Conservation (phyloP, 83 land plant species). For the Thuja plicata region DNA sequence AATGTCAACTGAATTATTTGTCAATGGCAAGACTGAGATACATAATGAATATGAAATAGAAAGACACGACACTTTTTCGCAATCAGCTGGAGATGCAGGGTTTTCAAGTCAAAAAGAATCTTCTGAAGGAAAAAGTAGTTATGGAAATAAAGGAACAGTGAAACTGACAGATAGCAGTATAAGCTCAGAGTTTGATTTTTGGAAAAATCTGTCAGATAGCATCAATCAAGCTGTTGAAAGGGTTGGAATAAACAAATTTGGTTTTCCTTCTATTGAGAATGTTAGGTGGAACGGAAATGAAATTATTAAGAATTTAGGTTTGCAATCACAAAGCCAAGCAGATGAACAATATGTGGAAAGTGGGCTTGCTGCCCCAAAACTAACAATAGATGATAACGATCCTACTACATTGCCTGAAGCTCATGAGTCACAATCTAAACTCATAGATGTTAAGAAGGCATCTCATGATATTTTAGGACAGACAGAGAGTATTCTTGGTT, state of each 20-base stretch:
- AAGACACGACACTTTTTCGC: not conserved
- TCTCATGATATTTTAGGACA: conserved; percentile 55
- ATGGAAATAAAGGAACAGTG: not conserved
- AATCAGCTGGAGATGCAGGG: conserved; percentile 9
- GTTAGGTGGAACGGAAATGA: conserved; percentile 67
- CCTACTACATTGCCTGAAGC: not conserved
- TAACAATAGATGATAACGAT: conserved; percentile 15
- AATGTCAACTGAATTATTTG: not conserved
- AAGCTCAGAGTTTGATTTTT: conserved; percentile 42
- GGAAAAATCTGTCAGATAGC: conserved; percentile 46
- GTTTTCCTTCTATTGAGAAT: conserved; percentile 53
- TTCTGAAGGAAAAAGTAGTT: not conserved
- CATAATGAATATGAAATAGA: not conserved
- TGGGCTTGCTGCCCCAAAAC: conserved; percentile 68
- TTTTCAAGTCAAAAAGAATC: conserved; percentile 3
- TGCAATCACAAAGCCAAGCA: conserved; percentile 50
- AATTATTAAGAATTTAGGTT: conserved; percentile 47
- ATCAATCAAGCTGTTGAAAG: conserved; percentile 39
- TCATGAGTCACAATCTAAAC: conserved; percentile 25
- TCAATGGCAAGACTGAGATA: conserved; percentile 5
- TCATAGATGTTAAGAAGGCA: conserved; percentile 58
- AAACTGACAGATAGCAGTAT: not conserved
- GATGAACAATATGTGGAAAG: conserved; percentile 72
- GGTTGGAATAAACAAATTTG: conserved; percentile 47
- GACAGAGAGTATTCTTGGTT: conserved; percentile 66